Base-by-base conservation (phyloP, 1,139 yeast species). In the Candida sp. region DNA sequence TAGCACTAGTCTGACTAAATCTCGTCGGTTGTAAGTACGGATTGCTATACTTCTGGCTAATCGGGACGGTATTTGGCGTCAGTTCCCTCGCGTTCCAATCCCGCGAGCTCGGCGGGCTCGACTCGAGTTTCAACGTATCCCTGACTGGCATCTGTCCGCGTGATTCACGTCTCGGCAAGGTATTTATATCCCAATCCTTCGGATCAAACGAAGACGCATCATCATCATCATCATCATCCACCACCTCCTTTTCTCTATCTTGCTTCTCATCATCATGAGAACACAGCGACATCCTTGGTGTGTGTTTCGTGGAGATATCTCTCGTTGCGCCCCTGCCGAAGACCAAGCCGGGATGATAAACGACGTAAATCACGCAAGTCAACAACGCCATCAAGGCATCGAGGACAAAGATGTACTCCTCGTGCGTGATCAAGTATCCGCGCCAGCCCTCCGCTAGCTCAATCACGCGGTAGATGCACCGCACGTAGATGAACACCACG, bases 371-470 rank as follows among this genome's bases (percentile, higher is more conserved):
- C 2, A 57, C 37, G 42, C 65, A 56, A 11, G 71, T 53, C 22
- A 67, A 50, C 45, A 63, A 59, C 8, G 59, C 57, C 63, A 62
- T 59, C 31, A 63, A 41, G 1, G 68, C 75, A 50, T 72, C 77
- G 42, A 71, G 57, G 3, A 63, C 56, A 58, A 69, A 55, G 26
- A 71, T 57, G 46, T 52, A 71, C 23, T 56, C 59, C 49, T 72
- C 75, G 50, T 67, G 72, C 2, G 70, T 67, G 40, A 71, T 71
- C 54, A 70, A 62, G 57, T 60, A 64, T 1, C 76, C 77, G 12
- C 59, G 52, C 75, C 75, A 71, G 12, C 77, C 76, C 52, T 69
- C 64, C 2, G 63, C 51, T 43, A 70, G 58, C 53, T 72, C 77
- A 31, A 63, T 62, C 17, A 70, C 66, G 44, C 77, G 61, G 56